These are phyloP conservation scores for Nemophila menziesii DNA, from an alignment of 257 asterid species.

Conservation along the genomic window DNA sequence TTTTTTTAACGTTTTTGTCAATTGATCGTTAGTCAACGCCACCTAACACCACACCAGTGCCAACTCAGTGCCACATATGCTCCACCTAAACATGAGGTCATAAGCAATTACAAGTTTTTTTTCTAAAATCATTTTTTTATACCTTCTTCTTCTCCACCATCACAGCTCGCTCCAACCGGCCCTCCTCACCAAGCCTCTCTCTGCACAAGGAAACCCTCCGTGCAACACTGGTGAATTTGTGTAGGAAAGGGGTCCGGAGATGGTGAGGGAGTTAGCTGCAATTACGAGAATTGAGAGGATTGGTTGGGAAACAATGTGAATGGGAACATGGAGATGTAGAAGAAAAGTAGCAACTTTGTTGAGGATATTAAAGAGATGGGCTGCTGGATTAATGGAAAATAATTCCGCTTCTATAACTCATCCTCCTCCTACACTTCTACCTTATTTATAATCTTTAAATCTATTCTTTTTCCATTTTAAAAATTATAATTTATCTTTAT, in stretches of 20 bases:
- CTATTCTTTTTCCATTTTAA: neutral
- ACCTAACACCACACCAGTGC: no score
- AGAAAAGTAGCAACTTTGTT: conserved; percentile 70
- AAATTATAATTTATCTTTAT: neutral
- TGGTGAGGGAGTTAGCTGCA: conserved; percentile 56
- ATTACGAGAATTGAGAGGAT: conserved; percentile 52
- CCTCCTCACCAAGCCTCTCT: no score
- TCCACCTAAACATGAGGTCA: no score
- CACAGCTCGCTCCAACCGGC: no score
- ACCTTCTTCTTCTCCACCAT: no score
- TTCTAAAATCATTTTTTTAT: no score
- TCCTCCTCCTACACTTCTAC: neutral
- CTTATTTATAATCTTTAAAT: neutral
- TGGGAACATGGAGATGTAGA: conserved; percentile 60
- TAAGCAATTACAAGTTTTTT: no score
- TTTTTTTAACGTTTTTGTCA: no score
- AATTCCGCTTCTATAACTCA: neutral
- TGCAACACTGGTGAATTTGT: conserved; percentile 62
- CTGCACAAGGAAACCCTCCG: no score
- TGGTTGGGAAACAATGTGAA: conserved; percentile 74
- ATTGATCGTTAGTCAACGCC: no score
- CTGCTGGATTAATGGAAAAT: conserved; percentile 48
- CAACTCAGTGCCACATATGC: no score
- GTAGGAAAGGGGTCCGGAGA: conserved; percentile 80
- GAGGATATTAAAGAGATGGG: conserved; percentile 83